These are phyloP conservation scores for Achaetomium macrosporum DNA, from an alignment of 2,329 filamentous ascomycete species.

Conservation along the genomic window DNA sequence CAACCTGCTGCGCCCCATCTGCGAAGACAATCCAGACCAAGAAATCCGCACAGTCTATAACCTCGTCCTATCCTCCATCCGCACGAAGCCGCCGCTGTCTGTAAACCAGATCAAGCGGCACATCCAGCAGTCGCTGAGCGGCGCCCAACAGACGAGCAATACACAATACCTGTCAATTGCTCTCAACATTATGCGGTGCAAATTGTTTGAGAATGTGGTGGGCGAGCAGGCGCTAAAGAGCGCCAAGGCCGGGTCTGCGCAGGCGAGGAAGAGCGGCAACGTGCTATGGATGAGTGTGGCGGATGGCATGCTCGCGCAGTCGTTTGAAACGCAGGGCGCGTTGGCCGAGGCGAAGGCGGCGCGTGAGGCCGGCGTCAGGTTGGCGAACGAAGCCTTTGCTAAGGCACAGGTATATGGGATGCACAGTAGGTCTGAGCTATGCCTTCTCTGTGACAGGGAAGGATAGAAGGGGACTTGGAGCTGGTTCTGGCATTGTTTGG, in stretches of 20 bases:
- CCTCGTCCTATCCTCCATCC: slow-evolving; percentile 64
- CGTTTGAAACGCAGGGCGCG: slow-evolving; percentile 62
- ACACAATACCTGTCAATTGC: slow-evolving; percentile 76
- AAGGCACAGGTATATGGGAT: slow-evolving; percentile 16
- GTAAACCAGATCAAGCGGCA: slow-evolving; percentile 74
- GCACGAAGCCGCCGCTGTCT: slow-evolving; percentile 55
- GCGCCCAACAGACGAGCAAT: slow-evolving; percentile 65
- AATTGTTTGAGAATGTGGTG: slow-evolving; percentile 75
- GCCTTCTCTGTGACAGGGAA: background rate
- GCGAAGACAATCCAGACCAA: slow-evolving; percentile 62
- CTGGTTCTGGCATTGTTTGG: background rate
- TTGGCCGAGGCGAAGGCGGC: slow-evolving; percentile 14
- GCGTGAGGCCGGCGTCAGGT: slow-evolving; percentile 12
- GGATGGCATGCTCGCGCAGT: slow-evolving; percentile 70
- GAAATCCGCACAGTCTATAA: slow-evolving; percentile 74
- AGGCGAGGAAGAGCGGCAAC: slow-evolving; percentile 65
- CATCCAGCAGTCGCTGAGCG: slow-evolving; percentile 65
- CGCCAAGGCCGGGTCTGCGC: slow-evolving; percentile 60
- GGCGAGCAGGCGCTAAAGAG: slow-evolving; percentile 76
- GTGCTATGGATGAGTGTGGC: slow-evolving; percentile 75
- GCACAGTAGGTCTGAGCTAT: background rate
- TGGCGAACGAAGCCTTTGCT: slow-evolving; percentile 22
- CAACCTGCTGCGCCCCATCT: slow-evolving; percentile 60
- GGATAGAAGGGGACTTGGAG: background rate
- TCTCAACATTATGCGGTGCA: slow-evolving; percentile 76